Percentiles rank a stretch among this genome's conserved stretches.
Evolutionary conservation across 2,329 filamentous ascomycete genomes (phyloP).

Genomic region (Colletotrichum phormii): DNA sequence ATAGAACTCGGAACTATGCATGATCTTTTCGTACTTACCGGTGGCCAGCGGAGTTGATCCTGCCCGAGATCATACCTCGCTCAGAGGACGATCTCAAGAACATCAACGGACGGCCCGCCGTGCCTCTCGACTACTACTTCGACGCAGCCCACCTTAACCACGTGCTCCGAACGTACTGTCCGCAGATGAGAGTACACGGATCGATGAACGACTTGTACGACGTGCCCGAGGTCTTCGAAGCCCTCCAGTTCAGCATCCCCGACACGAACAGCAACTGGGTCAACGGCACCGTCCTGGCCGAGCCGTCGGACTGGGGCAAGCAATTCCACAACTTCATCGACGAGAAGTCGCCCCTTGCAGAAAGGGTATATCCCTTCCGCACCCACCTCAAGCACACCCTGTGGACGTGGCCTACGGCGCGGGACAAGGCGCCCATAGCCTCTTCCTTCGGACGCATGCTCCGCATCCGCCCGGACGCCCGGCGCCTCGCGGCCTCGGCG

Average conservation of each 20-base stretch:
- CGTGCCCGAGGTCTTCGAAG: constrained; percentile 43
- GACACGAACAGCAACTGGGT: constrained; percentile 37
- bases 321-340: constrained; percentile 44
- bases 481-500: constrained; percentile 47
- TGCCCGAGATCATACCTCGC: constrained; percentile 50
- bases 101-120: constrained; percentile 35
- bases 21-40: constrained; percentile 32
- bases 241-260: constrained; percentile 41
- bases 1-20: neutral
- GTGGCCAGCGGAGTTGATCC: constrained; percentile 48
- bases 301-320: constrained; percentile 37
- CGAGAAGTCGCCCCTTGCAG: constrained; percentile 40
- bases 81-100: constrained; percentile 45
- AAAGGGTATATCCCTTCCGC: constrained; percentile 46
- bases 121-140: constrained; percentile 49
- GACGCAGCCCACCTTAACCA: constrained; percentile 46
- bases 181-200: constrained; percentile 49
- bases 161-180: constrained; percentile 46
- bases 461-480: constrained; percentile 48
- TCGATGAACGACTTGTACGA: constrained; percentile 50
- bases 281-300: constrained; percentile 43
- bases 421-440: constrained; percentile 45
- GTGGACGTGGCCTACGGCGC: constrained; percentile 47
- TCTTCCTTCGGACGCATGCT: constrained; percentile 53
- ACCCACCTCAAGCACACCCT: constrained; percentile 45